phyloP scores from a whole-genome alignment of 1,284 basidiomycete genomes.

The Irpex sp. region DNA sequence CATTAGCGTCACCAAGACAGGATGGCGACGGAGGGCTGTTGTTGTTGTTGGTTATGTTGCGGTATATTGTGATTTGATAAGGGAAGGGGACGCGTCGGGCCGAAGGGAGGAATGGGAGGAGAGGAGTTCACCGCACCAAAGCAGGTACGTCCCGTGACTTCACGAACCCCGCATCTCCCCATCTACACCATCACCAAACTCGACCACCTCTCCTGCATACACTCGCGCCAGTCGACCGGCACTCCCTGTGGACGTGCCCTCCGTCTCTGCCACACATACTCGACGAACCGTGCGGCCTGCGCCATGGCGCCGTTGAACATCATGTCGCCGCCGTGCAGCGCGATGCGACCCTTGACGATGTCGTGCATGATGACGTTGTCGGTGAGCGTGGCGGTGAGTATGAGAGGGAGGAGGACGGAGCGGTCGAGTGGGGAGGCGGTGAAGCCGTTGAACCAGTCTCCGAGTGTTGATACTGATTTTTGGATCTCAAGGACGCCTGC shows the following conservation, averaged over 20 bases:
- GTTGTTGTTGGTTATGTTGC: background rate
- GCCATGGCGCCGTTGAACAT: slow-evolving; percentile 52
- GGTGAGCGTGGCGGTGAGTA: slow-evolving; percentile 67
- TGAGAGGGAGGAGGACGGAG: slow-evolving; percentile 66
- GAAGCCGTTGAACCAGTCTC: slow-evolving; percentile 50
- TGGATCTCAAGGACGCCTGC: slow-evolving; percentile 72
- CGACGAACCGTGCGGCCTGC: slow-evolving; percentile 45
- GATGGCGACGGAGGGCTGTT: background rate
- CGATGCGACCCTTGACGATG: slow-evolving; percentile 55
- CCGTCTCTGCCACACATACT: slow-evolving; percentile 58
- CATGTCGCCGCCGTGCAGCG: slow-evolving; percentile 46
- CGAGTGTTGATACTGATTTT: slow-evolving; percentile 49
- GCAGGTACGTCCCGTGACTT: background rate
- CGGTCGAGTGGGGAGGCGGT: slow-evolving; percentile 59
- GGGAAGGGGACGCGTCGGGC: background rate
- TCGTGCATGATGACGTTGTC: slow-evolving; percentile 59
- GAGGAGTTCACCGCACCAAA: background rate
- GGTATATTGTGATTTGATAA: background rate
- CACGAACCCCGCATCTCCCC: background rate
- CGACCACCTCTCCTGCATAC: slow-evolving; percentile 48
- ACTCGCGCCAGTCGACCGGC: slow-evolving; percentile 61
- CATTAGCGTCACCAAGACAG: background rate
- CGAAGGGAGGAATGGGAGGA: background rate
- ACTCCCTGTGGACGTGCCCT: slow-evolving; percentile 32
- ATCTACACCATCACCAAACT: slow-evolving; percentile 52